A percentile compares a stretch with the other conserved stretches of the same genome.
Evolutionary conservation across 805 yeast species (phyloP).

Genomic region (Suhomyces faveliae): DNA sequence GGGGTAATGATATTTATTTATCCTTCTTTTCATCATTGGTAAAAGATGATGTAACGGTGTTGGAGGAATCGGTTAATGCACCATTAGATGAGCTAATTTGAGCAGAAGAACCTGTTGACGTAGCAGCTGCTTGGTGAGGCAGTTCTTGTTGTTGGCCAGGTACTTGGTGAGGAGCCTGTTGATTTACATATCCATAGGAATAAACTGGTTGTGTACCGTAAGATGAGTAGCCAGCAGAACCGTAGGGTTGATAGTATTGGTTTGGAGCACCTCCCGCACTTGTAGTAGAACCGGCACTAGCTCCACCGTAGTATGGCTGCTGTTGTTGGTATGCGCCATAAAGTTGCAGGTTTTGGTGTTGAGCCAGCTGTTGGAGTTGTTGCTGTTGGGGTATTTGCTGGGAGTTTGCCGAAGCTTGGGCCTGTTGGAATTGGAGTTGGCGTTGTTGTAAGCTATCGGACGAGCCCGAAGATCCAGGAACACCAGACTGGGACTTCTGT

Average conservation of each 20-base stretch:
- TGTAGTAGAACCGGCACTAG: conserved; percentile 7
- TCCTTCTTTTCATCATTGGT: conserved; percentile 4
- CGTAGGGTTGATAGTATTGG: conserved; percentile 19
- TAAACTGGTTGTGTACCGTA: conserved; percentile 18
- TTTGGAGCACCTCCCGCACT: conserved; percentile 13
- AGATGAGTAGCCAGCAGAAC: conserved; percentile 13
- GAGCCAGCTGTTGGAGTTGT: conserved; percentile 2
- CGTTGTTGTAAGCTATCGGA: conserved; percentile 5
- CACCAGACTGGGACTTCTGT: conserved; percentile 1
- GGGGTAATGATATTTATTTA: too few relatives aligned
- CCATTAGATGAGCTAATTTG: conserved; percentile 1
- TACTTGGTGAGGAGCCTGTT: conserved; percentile 2
- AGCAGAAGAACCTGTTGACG: not conserved
- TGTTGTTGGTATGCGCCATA: not conserved
- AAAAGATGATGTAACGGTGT: not conserved
- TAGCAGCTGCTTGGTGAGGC: conserved; percentile 1
- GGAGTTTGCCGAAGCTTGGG: not conserved
- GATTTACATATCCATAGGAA: conserved; percentile 8
- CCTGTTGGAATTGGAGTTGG: conserved; percentile 8
- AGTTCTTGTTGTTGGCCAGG: conserved; percentile 5
- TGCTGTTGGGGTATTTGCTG: conserved; percentile 9
- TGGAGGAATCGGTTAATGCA: not conserved
- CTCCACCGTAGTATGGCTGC: conserved; percentile 6
- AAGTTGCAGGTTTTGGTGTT: conserved; percentile 7
- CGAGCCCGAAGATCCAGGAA: not conserved